Percentiles rank a stretch among this genome's conserved stretches.
Conservation (phyloP, 2,329 filamentous ascomycete species). For the Thermochaetoides dissita region DNA sequence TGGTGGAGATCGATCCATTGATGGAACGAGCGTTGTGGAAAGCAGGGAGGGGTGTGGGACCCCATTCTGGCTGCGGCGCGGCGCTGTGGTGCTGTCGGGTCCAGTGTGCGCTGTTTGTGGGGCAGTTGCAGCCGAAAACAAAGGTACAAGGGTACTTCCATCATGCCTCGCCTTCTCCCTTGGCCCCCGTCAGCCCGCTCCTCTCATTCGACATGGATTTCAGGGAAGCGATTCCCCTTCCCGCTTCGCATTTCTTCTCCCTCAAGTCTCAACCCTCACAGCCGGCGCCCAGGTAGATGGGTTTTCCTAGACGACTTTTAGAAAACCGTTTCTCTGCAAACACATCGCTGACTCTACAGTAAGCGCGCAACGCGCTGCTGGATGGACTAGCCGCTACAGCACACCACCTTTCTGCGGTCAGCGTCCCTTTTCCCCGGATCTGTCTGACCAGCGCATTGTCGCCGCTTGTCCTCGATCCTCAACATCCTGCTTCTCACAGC, state of each 20-base stretch:
- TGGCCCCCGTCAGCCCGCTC: conserved; percentile 5
- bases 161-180: conserved; percentile 2
- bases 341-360: background rate
- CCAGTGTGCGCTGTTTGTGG: background rate
- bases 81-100: background rate
- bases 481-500: too few species aligned
- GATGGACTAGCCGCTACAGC: conserved; percentile 2
- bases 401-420: too few species aligned
- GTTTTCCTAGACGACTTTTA: conserved; percentile 3
- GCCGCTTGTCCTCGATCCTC: too few species aligned
- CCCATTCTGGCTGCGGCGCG: background rate
- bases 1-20: background rate
- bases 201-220: conserved; percentile 12
- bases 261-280: conserved; percentile 8
- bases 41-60: too few species aligned
- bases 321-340: background rate
- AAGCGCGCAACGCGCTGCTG: background rate
- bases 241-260: conserved; percentile 17
- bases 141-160: background rate
- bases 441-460: too few species aligned
- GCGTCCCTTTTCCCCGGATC: too few species aligned
- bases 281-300: conserved; percentile 1
- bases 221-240: conserved; percentile 13
- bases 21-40: too few species aligned
- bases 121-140: background rate